Evolutionary conservation across 306 rosid species (phyloP).

Genomic region (Astragalus membranaceus): DNA sequence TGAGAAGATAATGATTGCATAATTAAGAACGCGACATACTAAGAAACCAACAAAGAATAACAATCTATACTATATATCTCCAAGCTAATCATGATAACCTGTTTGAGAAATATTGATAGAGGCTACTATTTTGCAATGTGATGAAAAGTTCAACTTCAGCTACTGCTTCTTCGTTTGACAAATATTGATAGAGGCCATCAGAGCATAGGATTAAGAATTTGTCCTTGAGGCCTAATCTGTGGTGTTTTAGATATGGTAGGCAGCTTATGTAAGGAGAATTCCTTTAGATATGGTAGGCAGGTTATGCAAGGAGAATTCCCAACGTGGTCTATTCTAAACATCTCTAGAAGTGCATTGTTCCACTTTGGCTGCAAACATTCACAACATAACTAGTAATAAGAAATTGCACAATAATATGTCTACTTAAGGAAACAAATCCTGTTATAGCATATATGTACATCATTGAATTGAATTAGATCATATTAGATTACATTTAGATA

Average conservation of each 20-base stretch:
- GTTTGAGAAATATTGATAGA: too few species aligned
- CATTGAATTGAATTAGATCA: constrained; percentile 7
- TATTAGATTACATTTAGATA: background rate
- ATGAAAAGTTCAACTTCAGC: constrained; percentile 93
- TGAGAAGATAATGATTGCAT: too few species aligned
- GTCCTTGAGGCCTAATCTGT: constrained; percentile 83
- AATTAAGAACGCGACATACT: too few species aligned
- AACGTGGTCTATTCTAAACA: constrained; percentile 82
- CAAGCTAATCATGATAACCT: too few species aligned
- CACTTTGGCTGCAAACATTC: constrained; percentile 80
- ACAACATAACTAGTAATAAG: background rate
- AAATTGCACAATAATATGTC: too few species aligned
- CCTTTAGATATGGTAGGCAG: too few species aligned
- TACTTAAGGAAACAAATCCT: too few species aligned
- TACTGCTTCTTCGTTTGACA: constrained; percentile 92
- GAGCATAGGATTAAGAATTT: constrained; percentile 84
- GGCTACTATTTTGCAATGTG: constrained; percentile 70
- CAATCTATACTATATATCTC: too few species aligned
- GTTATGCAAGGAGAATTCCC: constrained; percentile 82
- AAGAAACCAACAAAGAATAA: too few species aligned
- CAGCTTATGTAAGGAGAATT: constrained; percentile 91
- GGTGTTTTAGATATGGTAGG: constrained; percentile 78
- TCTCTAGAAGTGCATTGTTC: constrained; percentile 89
- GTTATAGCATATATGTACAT: too few species aligned
- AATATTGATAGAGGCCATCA: constrained; percentile 91